Evolutionary conservation across 192 early-diverging fungal genomes (phyloP).

Genomic region (Coemansia sp.): DNA sequence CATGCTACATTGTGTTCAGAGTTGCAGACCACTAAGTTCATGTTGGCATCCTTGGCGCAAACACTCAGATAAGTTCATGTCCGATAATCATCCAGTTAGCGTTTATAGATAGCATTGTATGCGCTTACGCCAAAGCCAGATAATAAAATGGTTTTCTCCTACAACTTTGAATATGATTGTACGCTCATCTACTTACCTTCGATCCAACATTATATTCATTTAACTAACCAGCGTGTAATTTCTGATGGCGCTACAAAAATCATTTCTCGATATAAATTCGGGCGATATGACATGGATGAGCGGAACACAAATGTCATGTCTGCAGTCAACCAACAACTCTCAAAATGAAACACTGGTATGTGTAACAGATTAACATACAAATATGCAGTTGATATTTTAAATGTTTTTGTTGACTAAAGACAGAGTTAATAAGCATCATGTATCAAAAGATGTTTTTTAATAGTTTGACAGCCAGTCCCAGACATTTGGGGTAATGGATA

Average conservation of each 20-base stretch:
- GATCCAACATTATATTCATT: not conserved
- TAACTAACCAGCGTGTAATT: not conserved
- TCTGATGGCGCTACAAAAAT: conserved; percentile 42
- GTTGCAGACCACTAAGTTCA: too few relatives aligned
- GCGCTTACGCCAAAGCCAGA: too few relatives aligned
- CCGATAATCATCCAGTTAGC: not conserved
- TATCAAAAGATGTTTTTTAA: not conserved
- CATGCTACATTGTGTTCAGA: too few relatives aligned
- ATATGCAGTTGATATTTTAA: not conserved
- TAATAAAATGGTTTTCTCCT: not conserved
- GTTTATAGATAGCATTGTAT: not conserved
- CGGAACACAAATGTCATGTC: conserved; percentile 14
- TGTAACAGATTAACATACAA: not conserved
- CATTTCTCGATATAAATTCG: conserved; percentile 30
- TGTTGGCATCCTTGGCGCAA: too few relatives aligned
- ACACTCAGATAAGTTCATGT: not conserved
- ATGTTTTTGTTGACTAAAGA: not conserved
- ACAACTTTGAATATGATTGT: not conserved
- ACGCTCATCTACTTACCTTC: not conserved
- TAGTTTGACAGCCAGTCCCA: conserved; percentile 43
- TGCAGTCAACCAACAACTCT: conserved; percentile 31
- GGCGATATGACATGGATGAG: conserved; percentile 22
- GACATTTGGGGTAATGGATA: conserved; percentile 16
- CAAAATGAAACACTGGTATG: conserved; percentile 43
- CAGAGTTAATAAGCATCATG: too few relatives aligned